These are phyloP conservation scores for Auricularia sp. DNA, from an alignment of 768 basidiomycete species.

Conservation along the genomic window DNA sequence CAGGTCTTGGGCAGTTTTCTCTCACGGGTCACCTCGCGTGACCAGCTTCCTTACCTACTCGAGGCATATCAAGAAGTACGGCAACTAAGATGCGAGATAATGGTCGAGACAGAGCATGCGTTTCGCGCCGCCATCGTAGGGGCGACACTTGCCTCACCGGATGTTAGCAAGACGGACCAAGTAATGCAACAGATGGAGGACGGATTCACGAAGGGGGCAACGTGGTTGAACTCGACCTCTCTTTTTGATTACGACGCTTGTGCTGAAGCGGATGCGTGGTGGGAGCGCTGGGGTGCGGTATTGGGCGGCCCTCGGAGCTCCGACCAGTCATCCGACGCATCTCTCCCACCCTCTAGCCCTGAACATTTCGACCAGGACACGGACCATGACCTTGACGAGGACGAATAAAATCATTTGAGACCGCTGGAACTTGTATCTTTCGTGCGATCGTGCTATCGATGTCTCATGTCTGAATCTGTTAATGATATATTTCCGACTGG, in stretches of 20 bases:
- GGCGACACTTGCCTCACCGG: too few species aligned
- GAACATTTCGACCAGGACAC: too few species aligned
- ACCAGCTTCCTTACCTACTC: constrained; percentile 42
- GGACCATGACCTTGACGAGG: too few species aligned
- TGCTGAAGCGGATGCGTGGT: not conserved
- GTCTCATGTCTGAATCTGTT: too few species aligned
- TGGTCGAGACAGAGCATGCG: constrained; percentile 8
- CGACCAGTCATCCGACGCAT: not conserved
- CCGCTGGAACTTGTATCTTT: too few species aligned
- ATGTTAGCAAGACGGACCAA: too few species aligned
- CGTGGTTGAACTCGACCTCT: not conserved
- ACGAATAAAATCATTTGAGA: too few species aligned
- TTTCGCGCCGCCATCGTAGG: too few species aligned
- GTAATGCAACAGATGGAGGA: not conserved
- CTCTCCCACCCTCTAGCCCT: not conserved
- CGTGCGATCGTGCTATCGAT: too few species aligned
- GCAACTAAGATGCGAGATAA: constrained; percentile 37
- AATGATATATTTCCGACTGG: too few species aligned
- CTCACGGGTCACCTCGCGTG: constrained; percentile 33
- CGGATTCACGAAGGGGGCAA: not conserved
- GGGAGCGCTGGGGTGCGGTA: not conserved
- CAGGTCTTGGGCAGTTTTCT: constrained; percentile 52
- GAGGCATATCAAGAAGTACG: constrained; percentile 50
- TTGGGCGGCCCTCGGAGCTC: not conserved
- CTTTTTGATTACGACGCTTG: not conserved